A percentile compares a stretch with the other conserved stretches of the same genome.
Conservation (phyloP, 164 flowering plant species). For the Annona squamosa region DNA sequence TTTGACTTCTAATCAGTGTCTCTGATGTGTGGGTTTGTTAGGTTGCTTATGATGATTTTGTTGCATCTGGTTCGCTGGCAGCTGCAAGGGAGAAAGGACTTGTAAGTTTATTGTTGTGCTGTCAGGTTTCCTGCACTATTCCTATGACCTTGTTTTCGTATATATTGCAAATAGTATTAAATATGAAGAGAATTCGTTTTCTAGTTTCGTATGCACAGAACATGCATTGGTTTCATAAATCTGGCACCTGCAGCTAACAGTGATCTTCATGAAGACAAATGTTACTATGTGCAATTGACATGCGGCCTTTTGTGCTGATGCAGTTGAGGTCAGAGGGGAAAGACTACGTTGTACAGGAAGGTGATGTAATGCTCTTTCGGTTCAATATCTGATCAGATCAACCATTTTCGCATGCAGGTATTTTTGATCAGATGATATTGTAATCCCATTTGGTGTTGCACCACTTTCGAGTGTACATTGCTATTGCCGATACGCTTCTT, state of each 20-base stretch:
- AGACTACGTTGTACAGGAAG: conserved; percentile 90
- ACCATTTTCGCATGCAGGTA: neutral
- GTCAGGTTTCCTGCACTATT: neutral
- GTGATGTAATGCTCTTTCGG: conserved; percentile 97
- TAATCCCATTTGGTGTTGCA: neutral
- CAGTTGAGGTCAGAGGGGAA: conserved; percentile 97
- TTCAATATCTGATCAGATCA: conserved; percentile 58
- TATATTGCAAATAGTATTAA: neutral
- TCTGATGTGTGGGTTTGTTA: conserved; percentile 17
- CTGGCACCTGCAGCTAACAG: neutral
- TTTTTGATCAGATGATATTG: neutral
- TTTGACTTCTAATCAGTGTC: neutral
- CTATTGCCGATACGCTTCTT: neutral
- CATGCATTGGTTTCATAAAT: neutral
- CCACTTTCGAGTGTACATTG: neutral
- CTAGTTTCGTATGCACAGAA: neutral
- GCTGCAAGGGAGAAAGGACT: conserved; percentile 94
- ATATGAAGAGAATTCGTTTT: neutral
- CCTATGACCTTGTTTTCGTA: neutral
- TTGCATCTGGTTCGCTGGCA: conserved; percentile 78
- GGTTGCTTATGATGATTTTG: conserved; percentile 93
- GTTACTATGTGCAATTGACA: neutral
- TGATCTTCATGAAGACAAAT: neutral
- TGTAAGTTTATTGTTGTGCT: conserved; percentile 40
- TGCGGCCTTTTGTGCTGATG: conserved; percentile 14